phyloP scores from a whole-genome alignment of 768 basidiomycete species.

The Amyloporia xantha region DNA sequence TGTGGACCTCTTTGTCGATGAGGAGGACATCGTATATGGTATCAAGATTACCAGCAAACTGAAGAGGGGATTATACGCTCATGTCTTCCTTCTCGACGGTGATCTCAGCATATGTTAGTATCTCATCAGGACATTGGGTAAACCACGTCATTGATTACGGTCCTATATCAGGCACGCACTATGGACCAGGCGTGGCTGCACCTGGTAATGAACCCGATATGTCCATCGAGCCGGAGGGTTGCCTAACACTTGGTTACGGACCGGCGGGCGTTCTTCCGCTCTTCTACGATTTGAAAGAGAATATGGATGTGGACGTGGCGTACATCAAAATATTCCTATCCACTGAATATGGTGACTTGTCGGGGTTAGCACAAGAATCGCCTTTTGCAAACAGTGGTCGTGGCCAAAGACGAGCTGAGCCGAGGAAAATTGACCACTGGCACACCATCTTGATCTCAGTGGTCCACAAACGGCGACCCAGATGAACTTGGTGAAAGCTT shows the following conservation, averaged over 20 bases:
- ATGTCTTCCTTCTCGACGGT: slow-evolving; percentile 23
- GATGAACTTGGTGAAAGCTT: too few relatives aligned
- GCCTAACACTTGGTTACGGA: slow-evolving; percentile 35
- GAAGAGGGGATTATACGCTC: slow-evolving; percentile 14
- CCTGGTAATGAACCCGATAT: background rate
- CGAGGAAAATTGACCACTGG: too few relatives aligned
- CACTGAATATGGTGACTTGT: slow-evolving; percentile 28
- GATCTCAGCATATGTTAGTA: slow-evolving; percentile 22
- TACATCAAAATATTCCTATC: slow-evolving; percentile 39
- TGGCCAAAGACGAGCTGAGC: too few relatives aligned
- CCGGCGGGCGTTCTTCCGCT: slow-evolving; percentile 28
- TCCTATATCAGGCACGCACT: background rate
- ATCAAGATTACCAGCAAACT: slow-evolving; percentile 21
- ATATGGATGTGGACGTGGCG: slow-evolving; percentile 31
- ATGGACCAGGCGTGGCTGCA: background rate
- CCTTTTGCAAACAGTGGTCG: too few relatives aligned
- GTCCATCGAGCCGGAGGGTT: slow-evolving; percentile 3
- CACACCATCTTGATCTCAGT: too few relatives aligned
- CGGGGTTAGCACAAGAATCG: background rate
- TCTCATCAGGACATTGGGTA: background rate
- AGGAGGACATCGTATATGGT: slow-evolving; percentile 13
- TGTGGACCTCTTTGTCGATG: slow-evolving; percentile 17
- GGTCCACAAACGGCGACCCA: too few relatives aligned
- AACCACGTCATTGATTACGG: background rate
- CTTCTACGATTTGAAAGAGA: slow-evolving; percentile 26